These are phyloP conservation scores for Populus alba DNA, from an alignment of 345 rosid species.

Conservation along the genomic window DNA sequence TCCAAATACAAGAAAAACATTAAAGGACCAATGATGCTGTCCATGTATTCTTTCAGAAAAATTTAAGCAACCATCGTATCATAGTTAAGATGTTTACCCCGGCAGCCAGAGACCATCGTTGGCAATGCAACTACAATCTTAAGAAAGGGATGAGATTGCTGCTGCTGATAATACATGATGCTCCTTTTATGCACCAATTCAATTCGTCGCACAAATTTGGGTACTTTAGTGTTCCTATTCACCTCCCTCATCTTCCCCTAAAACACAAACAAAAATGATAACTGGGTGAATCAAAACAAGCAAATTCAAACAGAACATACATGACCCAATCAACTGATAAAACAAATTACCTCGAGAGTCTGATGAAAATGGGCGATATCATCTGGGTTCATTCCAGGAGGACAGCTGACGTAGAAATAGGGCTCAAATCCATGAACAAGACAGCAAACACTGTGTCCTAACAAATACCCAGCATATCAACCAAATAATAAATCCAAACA, in stretches of 20 bases:
- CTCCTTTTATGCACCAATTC: conserved; percentile 79
- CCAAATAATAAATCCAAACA: not conserved
- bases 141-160: conserved; percentile 69
- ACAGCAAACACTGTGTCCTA: conserved; percentile 96
- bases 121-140: conserved; percentile 94
- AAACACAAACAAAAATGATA: conserved; percentile 9
- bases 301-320: not conserved
- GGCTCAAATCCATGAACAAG: conserved; percentile 95
- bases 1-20: not conserved
- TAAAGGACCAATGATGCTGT: not conserved
- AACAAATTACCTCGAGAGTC: conserved; percentile 68
- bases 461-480: not conserved
- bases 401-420: conserved; percentile 85
- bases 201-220: conserved; percentile 52
- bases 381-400: conserved; percentile 89
- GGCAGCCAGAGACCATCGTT: conserved; percentile 84
- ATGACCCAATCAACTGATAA: not conserved
- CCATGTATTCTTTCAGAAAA: not conserved
- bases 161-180: conserved; percentile 92
- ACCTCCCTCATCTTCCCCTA: conserved; percentile 85
- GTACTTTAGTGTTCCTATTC: conserved; percentile 58
- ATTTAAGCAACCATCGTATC: not conserved
- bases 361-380: conserved; percentile 79
- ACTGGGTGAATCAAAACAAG: conserved; percentile 1
- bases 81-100: conserved; percentile 46